phyloP scores from a whole-genome alignment of 495 filamentous ascomycete species.

The Podospora australis region DNA sequence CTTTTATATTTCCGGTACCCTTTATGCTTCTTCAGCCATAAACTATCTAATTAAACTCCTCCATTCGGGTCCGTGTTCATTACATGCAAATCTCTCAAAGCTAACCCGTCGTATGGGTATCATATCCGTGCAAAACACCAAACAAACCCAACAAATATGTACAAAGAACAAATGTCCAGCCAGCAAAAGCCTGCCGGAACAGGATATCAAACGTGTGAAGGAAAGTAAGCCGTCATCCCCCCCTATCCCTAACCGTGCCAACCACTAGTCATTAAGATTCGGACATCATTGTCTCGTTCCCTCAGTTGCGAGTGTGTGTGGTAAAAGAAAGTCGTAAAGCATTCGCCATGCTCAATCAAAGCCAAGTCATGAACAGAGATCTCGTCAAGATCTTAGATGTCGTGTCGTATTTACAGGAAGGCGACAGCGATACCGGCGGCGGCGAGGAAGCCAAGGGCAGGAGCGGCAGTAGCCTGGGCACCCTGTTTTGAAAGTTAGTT shows the following conservation, averaged over 20 bases:
- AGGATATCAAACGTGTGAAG: constrained; percentile 14
- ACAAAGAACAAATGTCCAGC: constrained; percentile 21
- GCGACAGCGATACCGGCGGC: constrained; percentile 30
- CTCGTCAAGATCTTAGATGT: background rate
- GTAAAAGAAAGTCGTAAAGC: constrained; percentile 22
- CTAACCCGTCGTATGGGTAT: constrained; percentile 22
- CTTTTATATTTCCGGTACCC: no score
- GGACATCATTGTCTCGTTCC: constrained; percentile 15
- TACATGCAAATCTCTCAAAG: constrained; percentile 1
- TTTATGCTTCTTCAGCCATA: no score
- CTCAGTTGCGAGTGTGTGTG: constrained; percentile 4
- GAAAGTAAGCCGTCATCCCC: constrained; percentile 12
- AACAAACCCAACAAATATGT: constrained; percentile 19
- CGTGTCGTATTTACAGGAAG: constrained; percentile 21
- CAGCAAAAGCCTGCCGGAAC: constrained; percentile 2
- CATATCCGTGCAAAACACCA: constrained; percentile 13
- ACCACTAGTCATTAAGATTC: constrained; percentile 23
- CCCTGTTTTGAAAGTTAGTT: constrained; percentile 12
- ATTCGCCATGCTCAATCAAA: constrained; percentile 10
- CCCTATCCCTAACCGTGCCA: constrained; percentile 9
- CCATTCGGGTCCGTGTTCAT: no score
- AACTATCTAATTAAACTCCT: background rate
- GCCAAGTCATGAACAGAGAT: constrained; percentile 7
- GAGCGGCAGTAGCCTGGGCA: constrained; percentile 26
- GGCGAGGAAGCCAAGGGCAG: constrained; percentile 26